Evolutionary conservation across 176 grass and related monocot species (phyloP), one percentile per base, ranked within the genome.

Genomic region (Aechmea fasciata): DNA sequence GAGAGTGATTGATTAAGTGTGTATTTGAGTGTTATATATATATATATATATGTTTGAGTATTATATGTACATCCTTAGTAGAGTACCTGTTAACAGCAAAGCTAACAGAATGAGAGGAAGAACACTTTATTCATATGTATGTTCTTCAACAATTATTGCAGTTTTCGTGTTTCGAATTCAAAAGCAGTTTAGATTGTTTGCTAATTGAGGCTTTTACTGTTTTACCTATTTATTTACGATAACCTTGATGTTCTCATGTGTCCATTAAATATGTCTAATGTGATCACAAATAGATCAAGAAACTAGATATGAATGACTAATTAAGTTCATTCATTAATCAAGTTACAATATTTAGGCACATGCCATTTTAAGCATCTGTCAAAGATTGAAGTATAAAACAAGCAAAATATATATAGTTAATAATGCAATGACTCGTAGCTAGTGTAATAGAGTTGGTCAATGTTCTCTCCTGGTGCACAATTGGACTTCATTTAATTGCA

Each of bases 91-190:
- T 80, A 71, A 83, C 70, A 85, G 66, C 64, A 71, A 74, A 80
- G 82, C 84, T 82, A 90, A 77, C 29, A 80, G 25, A 71, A 4
- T 66, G 50, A 65, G 12, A 75, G 51, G 69, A 57, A 75, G 71
- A 79, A 66, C 67, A 82, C 9, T 65, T 50, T 71, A 19, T 22
- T 18, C 55, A 18, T 18, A 19, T 18, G 9, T 61, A 18, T 59
- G 19, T 17, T 22, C 15, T 19, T 61, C 10, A 61, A 18, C 20
- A 2, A 14, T 61, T 61, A 14, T 61, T 61, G 20, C 20, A n/a
- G 13, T 61, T 61, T 61, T 22, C 15, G 20, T 61, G 20, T 13
- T 18, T 9, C 22, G 20, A 13, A 41, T 41, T 6, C 33, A 41
- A 41, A 41, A 41, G 33, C 33, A 41, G 33, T 41, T 41, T 41